Evolutionary conservation across 129 eudicot species (phyloP).

Genomic region (Scalesia atractyloides): DNA sequence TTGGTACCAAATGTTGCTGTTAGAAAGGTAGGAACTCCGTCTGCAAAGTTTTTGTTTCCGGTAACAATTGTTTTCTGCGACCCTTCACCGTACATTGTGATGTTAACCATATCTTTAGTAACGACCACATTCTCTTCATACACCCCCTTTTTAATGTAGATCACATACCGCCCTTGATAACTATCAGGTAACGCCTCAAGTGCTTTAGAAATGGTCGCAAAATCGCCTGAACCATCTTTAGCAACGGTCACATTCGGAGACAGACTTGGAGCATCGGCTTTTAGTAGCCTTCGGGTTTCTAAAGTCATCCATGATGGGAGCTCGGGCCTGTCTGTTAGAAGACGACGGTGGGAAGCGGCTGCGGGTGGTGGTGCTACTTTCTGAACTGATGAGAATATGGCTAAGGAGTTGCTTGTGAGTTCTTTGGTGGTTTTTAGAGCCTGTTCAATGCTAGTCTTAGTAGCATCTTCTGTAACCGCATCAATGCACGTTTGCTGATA

Average conservation of each 20-base stretch:
- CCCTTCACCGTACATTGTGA: conserved; percentile 81
- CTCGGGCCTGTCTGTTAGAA: conserved; percentile 20
- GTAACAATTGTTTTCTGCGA: conserved; percentile 68
- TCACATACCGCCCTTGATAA: conserved; percentile 55
- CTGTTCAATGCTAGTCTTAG: conserved; percentile 36
- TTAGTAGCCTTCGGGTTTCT: conserved; percentile 44
- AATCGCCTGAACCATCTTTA: conserved; percentile 76
- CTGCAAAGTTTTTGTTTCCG: conserved; percentile 64
- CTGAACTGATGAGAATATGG: conserved; percentile 43
- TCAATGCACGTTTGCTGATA: conserved; percentile 87
- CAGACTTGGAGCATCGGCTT: conserved; percentile 19
- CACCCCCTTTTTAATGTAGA: conserved; percentile 60
- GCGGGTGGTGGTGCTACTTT: conserved; percentile 17
- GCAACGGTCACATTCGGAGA: conserved; percentile 58
- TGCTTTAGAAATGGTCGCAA: conserved; percentile 47
- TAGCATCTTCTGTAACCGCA: conserved; percentile 52
- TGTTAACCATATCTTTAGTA: conserved; percentile 59
- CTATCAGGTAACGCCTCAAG: conserved; percentile 46
- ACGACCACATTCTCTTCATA: conserved; percentile 70
- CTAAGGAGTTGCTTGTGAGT: conserved; percentile 70
- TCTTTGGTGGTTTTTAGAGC: conserved; percentile 41
- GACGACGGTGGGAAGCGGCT: conserved; percentile 32
- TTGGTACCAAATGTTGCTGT: conserved; percentile 73
- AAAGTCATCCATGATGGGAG: conserved; percentile 51
- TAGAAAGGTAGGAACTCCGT: conserved; percentile 64